Evolutionary conservation across 768 basidiomycete genomes (phyloP).

Genomic region (Lactarius trivialis): DNA sequence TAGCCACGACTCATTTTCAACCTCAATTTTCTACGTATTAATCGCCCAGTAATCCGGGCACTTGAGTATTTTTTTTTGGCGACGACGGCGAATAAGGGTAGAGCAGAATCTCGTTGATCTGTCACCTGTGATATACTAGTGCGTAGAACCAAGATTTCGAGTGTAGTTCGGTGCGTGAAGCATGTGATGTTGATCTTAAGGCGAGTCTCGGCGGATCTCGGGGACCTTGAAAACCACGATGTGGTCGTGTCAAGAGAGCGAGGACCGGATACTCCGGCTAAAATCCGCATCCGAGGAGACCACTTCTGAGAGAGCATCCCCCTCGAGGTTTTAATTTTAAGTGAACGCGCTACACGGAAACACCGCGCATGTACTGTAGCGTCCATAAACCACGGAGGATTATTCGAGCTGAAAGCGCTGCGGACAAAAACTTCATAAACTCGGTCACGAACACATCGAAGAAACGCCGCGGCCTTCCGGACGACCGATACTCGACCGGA

Average conservation of each 20-base stretch:
- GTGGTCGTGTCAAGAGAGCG: background rate
- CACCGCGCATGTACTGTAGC: no score
- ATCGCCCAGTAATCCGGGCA: background rate
- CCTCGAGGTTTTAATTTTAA: no score
- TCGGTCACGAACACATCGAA: no score
- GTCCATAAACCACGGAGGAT: no score
- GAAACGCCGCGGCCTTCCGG: no score
- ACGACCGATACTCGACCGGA: no score
- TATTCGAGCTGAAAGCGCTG: no score
- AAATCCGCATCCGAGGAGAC: background rate
- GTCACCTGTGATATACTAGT: constrained; percentile 10
- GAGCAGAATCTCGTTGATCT: constrained; percentile 1
- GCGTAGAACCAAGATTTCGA: background rate
- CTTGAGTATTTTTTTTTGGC: background rate
- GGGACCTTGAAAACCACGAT: background rate
- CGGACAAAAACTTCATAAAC: no score
- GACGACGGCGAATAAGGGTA: background rate
- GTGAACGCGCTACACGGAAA: background rate
- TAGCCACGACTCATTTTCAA: constrained; percentile 11
- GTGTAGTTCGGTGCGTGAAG: constrained; percentile 1
- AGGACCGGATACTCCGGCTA: background rate
- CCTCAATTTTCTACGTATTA: background rate
- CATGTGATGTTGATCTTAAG: background rate
- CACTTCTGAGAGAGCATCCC: no score
- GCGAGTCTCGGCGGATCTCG: background rate